Evolutionary conservation across 2,329 filamentous ascomycete species (phyloP).

Genomic region (Cadophora malorum): DNA sequence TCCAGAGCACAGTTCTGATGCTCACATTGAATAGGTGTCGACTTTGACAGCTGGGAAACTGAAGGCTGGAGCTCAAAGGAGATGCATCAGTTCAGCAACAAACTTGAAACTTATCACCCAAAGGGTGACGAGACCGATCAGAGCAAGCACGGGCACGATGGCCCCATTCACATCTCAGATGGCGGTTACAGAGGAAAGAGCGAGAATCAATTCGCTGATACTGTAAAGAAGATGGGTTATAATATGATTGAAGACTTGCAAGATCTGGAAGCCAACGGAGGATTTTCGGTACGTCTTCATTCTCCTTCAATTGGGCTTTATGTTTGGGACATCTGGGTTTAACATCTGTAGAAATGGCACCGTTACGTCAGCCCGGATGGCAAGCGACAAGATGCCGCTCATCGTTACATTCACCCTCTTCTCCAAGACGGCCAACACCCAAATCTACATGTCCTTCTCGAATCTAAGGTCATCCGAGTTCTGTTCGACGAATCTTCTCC

Average conservation of each 20-base stretch:
- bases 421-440: constrained; percentile 56
- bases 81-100: constrained; percentile 59
- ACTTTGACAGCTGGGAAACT: constrained; percentile 56
- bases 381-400: constrained; percentile 63
- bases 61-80: constrained; percentile 59
- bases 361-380: constrained; percentile 59
- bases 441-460: constrained; percentile 64
- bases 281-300: constrained; percentile 41
- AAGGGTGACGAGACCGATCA: constrained; percentile 34
- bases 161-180: constrained; percentile 61
- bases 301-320: constrained; percentile 17
- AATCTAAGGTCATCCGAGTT: constrained; percentile 62
- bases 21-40: constrained; percentile 1
- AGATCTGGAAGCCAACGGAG: constrained; percentile 52
- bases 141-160: constrained; percentile 57
- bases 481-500: constrained; percentile 55
- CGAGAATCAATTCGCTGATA: constrained; percentile 57
- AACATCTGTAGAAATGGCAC: constrained; percentile 48
- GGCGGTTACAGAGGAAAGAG: constrained; percentile 53
- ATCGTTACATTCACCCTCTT: constrained; percentile 60
- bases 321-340: constrained; percentile 16
- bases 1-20: neutral
- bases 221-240: constrained; percentile 55
- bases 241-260: constrained; percentile 60
- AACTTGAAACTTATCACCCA: constrained; percentile 61